These are phyloP conservation scores for Cordyceps fumosorosea DNA, from an alignment of 2,329 filamentous ascomycete genomes.

Conservation along the genomic window DNA sequence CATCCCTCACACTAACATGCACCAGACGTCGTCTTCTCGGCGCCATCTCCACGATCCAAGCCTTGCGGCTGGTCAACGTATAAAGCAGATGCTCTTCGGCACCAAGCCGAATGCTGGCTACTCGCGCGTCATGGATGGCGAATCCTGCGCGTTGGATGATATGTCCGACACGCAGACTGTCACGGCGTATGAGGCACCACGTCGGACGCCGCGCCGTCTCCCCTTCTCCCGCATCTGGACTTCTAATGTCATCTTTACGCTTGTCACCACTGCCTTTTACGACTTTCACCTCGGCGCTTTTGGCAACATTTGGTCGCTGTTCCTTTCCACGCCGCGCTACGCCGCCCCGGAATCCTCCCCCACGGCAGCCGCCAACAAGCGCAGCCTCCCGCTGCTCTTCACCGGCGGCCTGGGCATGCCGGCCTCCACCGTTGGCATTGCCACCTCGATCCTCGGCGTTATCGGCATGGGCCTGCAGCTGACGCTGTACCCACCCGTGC, in stretches of 20 bases:
- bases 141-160: constrained; percentile 6
- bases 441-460: constrained; percentile 62
- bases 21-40: constrained; percentile 41
- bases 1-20: background rate
- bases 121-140: constrained; percentile 21
- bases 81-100: constrained; percentile 25
- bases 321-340: constrained; percentile 58
- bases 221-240: constrained; percentile 40
- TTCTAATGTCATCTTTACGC: constrained; percentile 41
- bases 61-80: constrained; percentile 27
- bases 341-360: constrained; percentile 21
- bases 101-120: constrained; percentile 25
- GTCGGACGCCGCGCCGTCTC: constrained; percentile 19
- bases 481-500: constrained; percentile 59
- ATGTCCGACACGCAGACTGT: background rate
- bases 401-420: constrained; percentile 62
- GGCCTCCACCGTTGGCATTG: constrained; percentile 59
- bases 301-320: constrained; percentile 62
- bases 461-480: constrained; percentile 65
- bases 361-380: constrained; percentile 21
- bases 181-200: constrained; percentile 12
- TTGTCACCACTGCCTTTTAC: constrained; percentile 61
- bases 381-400: constrained; percentile 45
- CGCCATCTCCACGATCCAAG: constrained; percentile 40
- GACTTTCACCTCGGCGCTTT: constrained; percentile 66